Evolutionary conservation across 257 asterid genomes (phyloP), one percentile per base, ranked within the genome.

Genomic region (Gynochthodes officinalis): DNA sequence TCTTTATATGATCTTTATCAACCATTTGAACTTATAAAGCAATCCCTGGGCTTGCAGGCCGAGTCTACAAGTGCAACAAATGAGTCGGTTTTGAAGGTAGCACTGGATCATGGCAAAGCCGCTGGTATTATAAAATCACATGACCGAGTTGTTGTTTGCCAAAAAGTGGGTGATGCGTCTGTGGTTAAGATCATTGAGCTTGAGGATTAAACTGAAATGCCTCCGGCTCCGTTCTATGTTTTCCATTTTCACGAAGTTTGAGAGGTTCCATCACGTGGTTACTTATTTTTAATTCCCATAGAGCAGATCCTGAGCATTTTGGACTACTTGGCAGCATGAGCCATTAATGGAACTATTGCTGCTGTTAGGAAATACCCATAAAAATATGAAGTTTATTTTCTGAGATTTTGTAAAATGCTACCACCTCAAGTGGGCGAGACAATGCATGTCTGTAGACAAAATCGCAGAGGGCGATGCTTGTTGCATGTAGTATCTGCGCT

Each of bases 181-280:
- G 97, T 91, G 9, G 96, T 91, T 6, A 91, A 91, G 86, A 91
- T 91, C 71, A 91, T 90, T 23, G 97, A 90, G 82, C 97, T 90
- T 7, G 97, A 87, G 78, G 92, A 88, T 73, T 89, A 78, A 80
- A 59, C 57, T 40, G 44, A n/a, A 70, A 55, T 28, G 48, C 58
- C 28, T 27, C 7, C 40, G 12, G 25, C 37, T 25, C 14, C 23
- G 33, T 8, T 48, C 15, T 30, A 32, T 67, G 2, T 60, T 67
- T 49, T 48, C 72, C 14, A 32, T 10, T 16, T 67, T 21, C 71
- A 16, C 14, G 1, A 21, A 25, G 19, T 28, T 13, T 2, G 23
- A 30, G 23, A 11, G 18, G 10, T 6, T 35, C 14, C 28, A 2
- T 23, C 15, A 21, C 33, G 1, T 0, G 5, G 11, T 23, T 8